phyloP scores from a whole-genome alignment of 768 basidiomycete genomes.

The Pholiota conissans region DNA sequence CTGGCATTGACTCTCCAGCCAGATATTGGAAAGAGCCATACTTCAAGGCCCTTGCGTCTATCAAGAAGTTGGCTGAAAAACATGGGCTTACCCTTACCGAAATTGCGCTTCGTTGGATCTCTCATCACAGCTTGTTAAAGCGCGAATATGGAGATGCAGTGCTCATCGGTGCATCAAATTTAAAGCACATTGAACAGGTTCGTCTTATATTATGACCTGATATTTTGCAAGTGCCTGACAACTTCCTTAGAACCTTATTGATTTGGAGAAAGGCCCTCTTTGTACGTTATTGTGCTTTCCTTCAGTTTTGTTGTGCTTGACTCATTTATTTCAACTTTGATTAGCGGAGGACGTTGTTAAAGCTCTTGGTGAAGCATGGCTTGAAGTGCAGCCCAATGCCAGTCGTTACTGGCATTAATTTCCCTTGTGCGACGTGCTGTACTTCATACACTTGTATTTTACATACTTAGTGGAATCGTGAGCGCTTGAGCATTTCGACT shows the following conservation, averaged over 20 bases:
- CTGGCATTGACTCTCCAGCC: too few species aligned
- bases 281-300: conserved; percentile 30
- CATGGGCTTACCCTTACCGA: conserved; percentile 50
- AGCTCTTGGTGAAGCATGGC: conserved; percentile 53
- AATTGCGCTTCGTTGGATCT: conserved; percentile 61
- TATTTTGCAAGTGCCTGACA: not conserved
- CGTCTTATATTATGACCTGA: not conserved
- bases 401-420: conserved; percentile 32
- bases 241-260: conserved; percentile 39
- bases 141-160: conserved; percentile 51
- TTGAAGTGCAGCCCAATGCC: conserved; percentile 38
- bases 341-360: conserved; percentile 50
- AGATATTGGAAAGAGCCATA: conserved; percentile 57
- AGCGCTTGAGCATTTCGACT: too few species aligned
- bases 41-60: conserved; percentile 46
- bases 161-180: conserved; percentile 60
- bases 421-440: not conserved
- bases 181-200: conserved; percentile 56
- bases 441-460: too few species aligned
- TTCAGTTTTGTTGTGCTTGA: not conserved
- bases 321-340: not conserved
- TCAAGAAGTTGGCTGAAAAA: conserved; percentile 44
- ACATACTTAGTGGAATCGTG: too few species aligned
- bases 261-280: conserved; percentile 58
- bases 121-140: conserved; percentile 53